Conservation (phyloP, 305 asterid species). For the Solanum hybrid region DNA sequence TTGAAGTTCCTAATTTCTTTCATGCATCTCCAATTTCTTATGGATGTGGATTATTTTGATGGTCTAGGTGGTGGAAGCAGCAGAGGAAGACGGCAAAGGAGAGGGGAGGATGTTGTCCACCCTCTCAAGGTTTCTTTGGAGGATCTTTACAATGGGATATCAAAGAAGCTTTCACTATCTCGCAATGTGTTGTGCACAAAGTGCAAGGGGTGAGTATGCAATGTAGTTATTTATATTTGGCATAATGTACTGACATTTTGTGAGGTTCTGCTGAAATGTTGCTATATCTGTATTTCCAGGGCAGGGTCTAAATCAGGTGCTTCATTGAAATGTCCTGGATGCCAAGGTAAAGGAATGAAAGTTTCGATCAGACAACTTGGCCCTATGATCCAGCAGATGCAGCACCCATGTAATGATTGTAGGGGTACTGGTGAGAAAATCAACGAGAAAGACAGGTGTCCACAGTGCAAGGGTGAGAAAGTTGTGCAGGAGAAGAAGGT, state of each 20-base stretch:
- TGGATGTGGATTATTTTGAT: not conserved
- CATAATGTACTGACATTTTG: not conserved
- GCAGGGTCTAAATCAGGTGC: conserved; percentile 87
- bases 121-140: conserved; percentile 34
- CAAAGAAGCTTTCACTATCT: conserved; percentile 79
- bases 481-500: conserved; percentile 69
- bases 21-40: not conserved
- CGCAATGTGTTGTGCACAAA: conserved; percentile 76
- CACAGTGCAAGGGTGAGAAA: conserved; percentile 77
- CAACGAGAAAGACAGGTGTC: conserved; percentile 65
- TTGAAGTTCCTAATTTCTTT: not conserved
- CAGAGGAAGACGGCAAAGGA: conserved; percentile 16
- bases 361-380: conserved; percentile 74
- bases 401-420: conserved; percentile 73
- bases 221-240: not conserved
- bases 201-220: conserved; percentile 74
- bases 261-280: not conserved
- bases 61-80: conserved; percentile 18
- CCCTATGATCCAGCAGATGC: conserved; percentile 93
- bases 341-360: conserved; percentile 90
- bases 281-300: conserved; percentile 24
- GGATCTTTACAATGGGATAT: conserved; percentile 76
- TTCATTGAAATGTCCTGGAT: conserved; percentile 67
- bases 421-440: conserved; percentile 86
- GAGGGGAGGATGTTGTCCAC: conserved; percentile 17